These are phyloP conservation scores for Maudiozyma barnettii DNA, from an alignment of 805 yeast species.

Conservation along the genomic window DNA sequence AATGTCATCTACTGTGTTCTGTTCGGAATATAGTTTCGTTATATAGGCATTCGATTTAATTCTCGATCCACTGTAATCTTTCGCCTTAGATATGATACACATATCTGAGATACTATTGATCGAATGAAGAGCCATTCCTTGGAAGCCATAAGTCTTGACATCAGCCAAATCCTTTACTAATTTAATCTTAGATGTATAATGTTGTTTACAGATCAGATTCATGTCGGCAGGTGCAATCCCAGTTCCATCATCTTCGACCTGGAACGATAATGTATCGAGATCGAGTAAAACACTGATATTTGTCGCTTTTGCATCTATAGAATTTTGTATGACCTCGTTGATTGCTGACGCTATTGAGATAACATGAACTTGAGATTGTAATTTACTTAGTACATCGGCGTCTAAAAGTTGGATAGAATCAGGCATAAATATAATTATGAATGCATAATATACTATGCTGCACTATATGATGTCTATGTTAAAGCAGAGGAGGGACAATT, in stretches of 20 bases:
- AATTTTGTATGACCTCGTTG: slow-evolving; percentile 44
- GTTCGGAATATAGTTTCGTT: slow-evolving; percentile 4
- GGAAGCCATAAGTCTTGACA: slow-evolving; percentile 49
- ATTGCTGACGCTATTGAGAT: slow-evolving; percentile 34
- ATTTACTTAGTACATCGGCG: slow-evolving; percentile 6
- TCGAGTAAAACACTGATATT: slow-evolving; percentile 32
- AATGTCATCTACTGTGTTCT: too few species aligned
- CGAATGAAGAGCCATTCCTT: slow-evolving; percentile 62
- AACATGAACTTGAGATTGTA: slow-evolving; percentile 31
- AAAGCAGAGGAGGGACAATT: too few species aligned
- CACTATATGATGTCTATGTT: too few species aligned
- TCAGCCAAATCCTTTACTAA: slow-evolving; percentile 31
- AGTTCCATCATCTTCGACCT: slow-evolving; percentile 58
- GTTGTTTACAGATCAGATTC: slow-evolving; percentile 35
- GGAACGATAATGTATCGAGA: slow-evolving; percentile 26
- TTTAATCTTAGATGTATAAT: slow-evolving; percentile 48
- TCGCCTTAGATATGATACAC: slow-evolving; percentile 39
- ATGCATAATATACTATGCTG: too few species aligned
- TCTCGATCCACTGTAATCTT: slow-evolving; percentile 25
- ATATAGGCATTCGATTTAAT: slow-evolving; percentile 9
- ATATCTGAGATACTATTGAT: slow-evolving; percentile 40
- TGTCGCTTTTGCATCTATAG: slow-evolving; percentile 45
- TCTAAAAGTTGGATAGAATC: slow-evolving; percentile 11
- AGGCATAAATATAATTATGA: not conserved
- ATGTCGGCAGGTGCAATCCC: slow-evolving; percentile 52